Base-by-base conservation (phyloP, 768 basidiomycete species). In the Leccinum sublutescens region DNA sequence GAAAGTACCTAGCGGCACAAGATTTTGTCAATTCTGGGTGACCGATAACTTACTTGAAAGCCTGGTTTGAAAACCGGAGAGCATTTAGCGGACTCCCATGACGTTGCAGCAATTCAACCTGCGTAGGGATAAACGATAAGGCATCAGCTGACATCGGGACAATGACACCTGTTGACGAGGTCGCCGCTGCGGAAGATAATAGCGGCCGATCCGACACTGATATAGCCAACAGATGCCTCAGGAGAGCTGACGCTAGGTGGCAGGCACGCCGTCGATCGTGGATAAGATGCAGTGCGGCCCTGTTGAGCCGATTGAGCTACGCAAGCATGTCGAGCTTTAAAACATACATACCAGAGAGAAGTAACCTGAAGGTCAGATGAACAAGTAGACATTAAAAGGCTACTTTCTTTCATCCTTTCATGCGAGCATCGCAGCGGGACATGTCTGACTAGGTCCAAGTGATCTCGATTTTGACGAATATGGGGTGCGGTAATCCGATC, bases 11-110 rank as follows among this genome's bases (percentile, higher is more conserved):
- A 51, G 31, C 48, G 34, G 19, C 19, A 56, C 50, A 48, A 51
- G 19, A 10, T 23, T 45, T 23, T 45, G 38, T 34, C 43, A 55
- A 31, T 15, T 45, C 36, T 49, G 25, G 21, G 40, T 60, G 57
- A 58, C 54, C 59, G 56, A 66, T 58, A 56, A 59, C 60, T 62
- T 55, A 47, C 58, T 57, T 61, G 57, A 56, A 58, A 11, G 27
- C 61, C 61, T 61, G 3, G 52, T 69, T 69, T 69, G 62, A 62
- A 63, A 60, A 25, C 58, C 68, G 63, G 60, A n/a, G 60, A 25
- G 38, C 51, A 11, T 60, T 25, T 58, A 58, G 59, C 47, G 58
- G 56, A 43, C 59, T 47, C 56, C 53, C 21, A 34, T 36, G 29
- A 48, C 29, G 52, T 56, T 51, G 33, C 48, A 55, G 57, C 38